These are phyloP conservation scores for Mortierella sp. DNA, from an alignment of 371 early-diverging fungal species.

Conservation along the genomic window DNA sequence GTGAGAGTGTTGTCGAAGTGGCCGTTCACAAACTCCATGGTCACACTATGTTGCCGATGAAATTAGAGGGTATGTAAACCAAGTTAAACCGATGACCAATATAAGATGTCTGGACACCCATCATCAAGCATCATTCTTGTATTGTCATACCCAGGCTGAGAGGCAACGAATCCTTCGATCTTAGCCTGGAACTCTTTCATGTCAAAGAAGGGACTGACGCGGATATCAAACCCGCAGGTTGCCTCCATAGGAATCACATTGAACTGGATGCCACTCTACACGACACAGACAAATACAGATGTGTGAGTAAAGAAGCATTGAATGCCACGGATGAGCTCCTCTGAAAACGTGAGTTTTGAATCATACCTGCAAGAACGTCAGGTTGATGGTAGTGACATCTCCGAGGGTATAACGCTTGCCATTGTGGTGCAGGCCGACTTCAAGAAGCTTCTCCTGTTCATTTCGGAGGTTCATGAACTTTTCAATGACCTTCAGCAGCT, in stretches of 20 bases:
- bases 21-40: constrained; percentile 68
- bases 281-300: background rate
- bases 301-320: background rate
- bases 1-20: constrained; percentile 61
- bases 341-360: too few relatives aligned
- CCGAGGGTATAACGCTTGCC: constrained; percentile 68
- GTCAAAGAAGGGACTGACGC: constrained; percentile 74
- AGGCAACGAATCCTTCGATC: constrained; percentile 65
- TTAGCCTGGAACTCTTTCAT: constrained; percentile 62
- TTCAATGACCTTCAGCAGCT: constrained; percentile 67
- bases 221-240: constrained; percentile 74
- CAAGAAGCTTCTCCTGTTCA: constrained; percentile 61
- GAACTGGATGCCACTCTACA: constrained; percentile 63
- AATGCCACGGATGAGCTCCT: background rate
- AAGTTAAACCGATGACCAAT: too few relatives aligned
- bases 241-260: constrained; percentile 79
- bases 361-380: constrained; percentile 74
- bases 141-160: constrained; percentile 60
- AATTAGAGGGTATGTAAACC: background rate
- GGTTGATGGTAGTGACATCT: constrained; percentile 81
- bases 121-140: background rate
- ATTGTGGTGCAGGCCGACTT: constrained; percentile 57
- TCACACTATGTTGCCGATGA: constrained; percentile 46
- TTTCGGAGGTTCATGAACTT: constrained; percentile 69
- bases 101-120: too few relatives aligned